phyloP scores from a whole-genome alignment of 2,329 filamentous ascomycete species.

The Albophoma yamanashiensis region DNA sequence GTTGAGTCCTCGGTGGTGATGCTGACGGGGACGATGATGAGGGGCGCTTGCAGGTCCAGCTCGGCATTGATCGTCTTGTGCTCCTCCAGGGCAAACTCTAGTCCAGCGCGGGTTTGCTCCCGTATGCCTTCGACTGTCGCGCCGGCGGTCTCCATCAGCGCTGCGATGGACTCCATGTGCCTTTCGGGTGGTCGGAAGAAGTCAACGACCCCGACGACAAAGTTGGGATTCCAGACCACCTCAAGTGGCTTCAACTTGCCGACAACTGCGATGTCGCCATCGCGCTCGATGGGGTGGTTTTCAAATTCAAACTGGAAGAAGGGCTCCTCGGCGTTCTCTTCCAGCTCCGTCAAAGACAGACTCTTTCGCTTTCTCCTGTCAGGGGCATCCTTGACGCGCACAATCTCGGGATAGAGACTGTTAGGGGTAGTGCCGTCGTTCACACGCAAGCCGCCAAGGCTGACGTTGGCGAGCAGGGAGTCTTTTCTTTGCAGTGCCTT shows the following conservation, averaged over 20 bases:
- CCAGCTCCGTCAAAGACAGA: constrained; percentile 43
- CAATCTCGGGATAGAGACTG: constrained; percentile 88
- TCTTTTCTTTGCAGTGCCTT: constrained; percentile 85
- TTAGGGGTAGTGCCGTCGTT: constrained; percentile 93
- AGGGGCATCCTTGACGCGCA: constrained; percentile 84
- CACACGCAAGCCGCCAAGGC: constrained; percentile 83
- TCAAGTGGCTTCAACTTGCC: constrained; percentile 92
- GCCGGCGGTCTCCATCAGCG: constrained; percentile 88
- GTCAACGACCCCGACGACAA: constrained; percentile 79
- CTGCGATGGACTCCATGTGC: constrained; percentile 97
- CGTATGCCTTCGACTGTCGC: constrained; percentile 91
- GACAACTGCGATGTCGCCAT: constrained; percentile 81
- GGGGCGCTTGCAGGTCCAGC: constrained; percentile 84
- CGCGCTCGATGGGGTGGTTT: constrained; percentile 86
- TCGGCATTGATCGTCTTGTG: constrained; percentile 98
- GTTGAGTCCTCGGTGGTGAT: constrained; percentile 72
- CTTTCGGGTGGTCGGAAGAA: constrained; percentile 96
- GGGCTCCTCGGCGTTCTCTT: constrained; percentile 48
- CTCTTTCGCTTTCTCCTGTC: constrained; percentile 33
- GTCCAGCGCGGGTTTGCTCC: constrained; percentile 87
- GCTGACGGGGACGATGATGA: constrained; percentile 93
- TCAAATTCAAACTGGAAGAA: constrained; percentile 93
- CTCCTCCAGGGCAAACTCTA: constrained; percentile 93
- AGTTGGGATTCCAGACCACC: constrained; percentile 93
- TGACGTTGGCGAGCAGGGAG: constrained; percentile 79